Base-by-base conservation (phyloP, 2,329 filamentous ascomycete species). In the Didymella exigua region DNA sequence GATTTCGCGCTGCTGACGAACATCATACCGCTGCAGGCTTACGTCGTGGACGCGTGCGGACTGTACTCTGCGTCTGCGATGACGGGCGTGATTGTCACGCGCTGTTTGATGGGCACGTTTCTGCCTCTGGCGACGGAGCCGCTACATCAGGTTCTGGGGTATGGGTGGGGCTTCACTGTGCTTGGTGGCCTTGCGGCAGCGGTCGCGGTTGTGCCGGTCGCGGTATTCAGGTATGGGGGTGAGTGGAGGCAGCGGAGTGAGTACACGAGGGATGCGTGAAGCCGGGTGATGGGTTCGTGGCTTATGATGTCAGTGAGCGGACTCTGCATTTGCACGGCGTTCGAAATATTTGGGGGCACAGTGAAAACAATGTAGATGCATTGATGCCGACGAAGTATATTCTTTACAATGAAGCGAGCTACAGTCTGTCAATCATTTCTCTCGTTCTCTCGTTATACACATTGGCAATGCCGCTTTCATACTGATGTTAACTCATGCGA, bases 41-140 rank as follows among this genome's bases (percentile, higher is more conserved):
- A 85, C 58, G 77, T 85, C 0, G 83, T 86, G 2, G 84, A 86
- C 55, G 81, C 83, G 0, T 84, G 81, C 53, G 82, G 82, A 0
- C 54, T 82, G 5, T 85, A 83, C 61, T 80, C 82, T 1, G 84
- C 84, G 0, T 84, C 81, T 10, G 83, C 83, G 1, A 77, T 85
- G 74, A 85, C 83, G 0, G 82, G 80, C 0, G 65, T 85, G 5
- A 83, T 86, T 52, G 81, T 86, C 1, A 77, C 77, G 1, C 75
- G 83, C 31, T 85, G 82, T 54, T 69, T 87, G 0, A 78, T 81
- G 70, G 80, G 83, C 3, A 85, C 84, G 0, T 82, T 87, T 36
- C 59, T 87, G 26, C 85, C 85, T 0, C 72, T 87, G 38, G 70
- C 76, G 0, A 77, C 80, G 1, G 78, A 73, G 1, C 81, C 82